These are phyloP conservation scores for Mortierella sp. DNA, from an alignment of 371 early-diverging fungal species.

Conservation along the genomic window DNA sequence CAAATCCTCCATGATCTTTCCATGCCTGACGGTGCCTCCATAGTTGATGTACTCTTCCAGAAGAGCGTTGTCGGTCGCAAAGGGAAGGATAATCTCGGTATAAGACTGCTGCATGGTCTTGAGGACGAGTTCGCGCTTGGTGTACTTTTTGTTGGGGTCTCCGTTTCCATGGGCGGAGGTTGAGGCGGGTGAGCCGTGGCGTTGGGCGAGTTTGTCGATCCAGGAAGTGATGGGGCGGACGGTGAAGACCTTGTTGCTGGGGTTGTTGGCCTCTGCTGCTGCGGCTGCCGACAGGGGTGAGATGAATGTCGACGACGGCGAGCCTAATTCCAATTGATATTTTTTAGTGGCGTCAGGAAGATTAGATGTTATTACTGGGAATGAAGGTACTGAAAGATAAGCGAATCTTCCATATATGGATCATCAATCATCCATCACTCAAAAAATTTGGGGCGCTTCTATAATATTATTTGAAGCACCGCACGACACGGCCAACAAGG, in stretches of 20 bases:
- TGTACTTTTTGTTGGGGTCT: slow-evolving; percentile 25
- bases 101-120: slow-evolving; percentile 87
- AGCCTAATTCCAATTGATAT: not conserved
- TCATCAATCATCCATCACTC: not conserved
- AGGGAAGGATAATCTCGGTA: slow-evolving; percentile 83
- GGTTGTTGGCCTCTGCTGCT: not conserved
- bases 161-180: slow-evolving; percentile 22
- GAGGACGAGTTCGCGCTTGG: slow-evolving; percentile 61
- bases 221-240: slow-evolving; percentile 63
- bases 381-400: not conserved
- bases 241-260: slow-evolving; percentile 56
- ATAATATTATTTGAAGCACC: not conserved
- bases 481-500: slow-evolving; percentile 5
- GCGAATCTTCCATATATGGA: slow-evolving; percentile 14
- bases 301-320: not conserved
- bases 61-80: slow-evolving; percentile 79
- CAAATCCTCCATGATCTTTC: slow-evolving; percentile 80
- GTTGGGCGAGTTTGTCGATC: slow-evolving; percentile 62
- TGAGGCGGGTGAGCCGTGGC: slow-evolving; percentile 37
- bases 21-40: slow-evolving; percentile 67
- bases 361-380: not conserved
- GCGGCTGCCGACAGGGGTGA: slow-evolving; percentile 6
- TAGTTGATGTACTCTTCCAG: slow-evolving; percentile 87
- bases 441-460: not conserved
- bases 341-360: not conserved